Conservation (phyloP, 2,329 filamentous ascomycete species). For the Mollisiaceae sp. region DNA sequence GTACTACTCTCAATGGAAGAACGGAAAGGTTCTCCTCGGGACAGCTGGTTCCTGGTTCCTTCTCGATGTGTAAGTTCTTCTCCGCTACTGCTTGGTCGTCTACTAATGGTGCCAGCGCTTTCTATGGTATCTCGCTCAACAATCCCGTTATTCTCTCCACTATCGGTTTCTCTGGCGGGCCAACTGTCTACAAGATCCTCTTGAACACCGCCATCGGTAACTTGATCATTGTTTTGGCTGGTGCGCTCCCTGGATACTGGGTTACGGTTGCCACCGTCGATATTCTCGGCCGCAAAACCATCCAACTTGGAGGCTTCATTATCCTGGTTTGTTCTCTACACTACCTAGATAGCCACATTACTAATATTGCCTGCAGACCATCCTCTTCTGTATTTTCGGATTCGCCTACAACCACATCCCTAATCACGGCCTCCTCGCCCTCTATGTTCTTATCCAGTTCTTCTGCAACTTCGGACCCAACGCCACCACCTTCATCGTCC, state of each 20-base stretch:
- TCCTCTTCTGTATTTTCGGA: slow-evolving; percentile 67
- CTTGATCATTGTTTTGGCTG: slow-evolving; percentile 77
- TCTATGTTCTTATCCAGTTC: slow-evolving; percentile 69
- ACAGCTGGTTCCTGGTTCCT: slow-evolving; percentile 84
- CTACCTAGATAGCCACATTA: background rate
- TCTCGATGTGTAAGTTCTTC: slow-evolving; percentile 47
- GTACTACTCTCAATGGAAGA: slow-evolving; percentile 74
- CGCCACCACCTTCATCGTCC: slow-evolving; percentile 45
- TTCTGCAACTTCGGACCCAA: slow-evolving; percentile 64
- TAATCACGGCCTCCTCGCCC: slow-evolving; percentile 57
- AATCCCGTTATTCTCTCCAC: slow-evolving; percentile 73
- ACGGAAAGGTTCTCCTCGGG: slow-evolving; percentile 75
- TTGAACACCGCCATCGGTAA: slow-evolving; percentile 78
- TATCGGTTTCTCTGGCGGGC: slow-evolving; percentile 55
- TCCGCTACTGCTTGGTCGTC: background rate
- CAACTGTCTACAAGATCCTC: slow-evolving; percentile 69
- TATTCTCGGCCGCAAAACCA: slow-evolving; percentile 77
- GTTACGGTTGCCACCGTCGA: slow-evolving; percentile 75
- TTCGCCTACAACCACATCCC: slow-evolving; percentile 60
- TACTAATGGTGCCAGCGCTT: slow-evolving; percentile 39
- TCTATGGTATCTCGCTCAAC: slow-evolving; percentile 75
- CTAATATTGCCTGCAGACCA: slow-evolving; percentile 44
- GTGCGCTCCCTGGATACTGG: slow-evolving; percentile 83
- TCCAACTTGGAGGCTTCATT: slow-evolving; percentile 70
- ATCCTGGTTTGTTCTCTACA: slow-evolving; percentile 47